A percentile compares a stretch with the other conserved stretches of the same genome.
phyloP scores from a whole-genome alignment of 2,329 filamentous ascomycete species.

The Lachnellula arida region DNA sequence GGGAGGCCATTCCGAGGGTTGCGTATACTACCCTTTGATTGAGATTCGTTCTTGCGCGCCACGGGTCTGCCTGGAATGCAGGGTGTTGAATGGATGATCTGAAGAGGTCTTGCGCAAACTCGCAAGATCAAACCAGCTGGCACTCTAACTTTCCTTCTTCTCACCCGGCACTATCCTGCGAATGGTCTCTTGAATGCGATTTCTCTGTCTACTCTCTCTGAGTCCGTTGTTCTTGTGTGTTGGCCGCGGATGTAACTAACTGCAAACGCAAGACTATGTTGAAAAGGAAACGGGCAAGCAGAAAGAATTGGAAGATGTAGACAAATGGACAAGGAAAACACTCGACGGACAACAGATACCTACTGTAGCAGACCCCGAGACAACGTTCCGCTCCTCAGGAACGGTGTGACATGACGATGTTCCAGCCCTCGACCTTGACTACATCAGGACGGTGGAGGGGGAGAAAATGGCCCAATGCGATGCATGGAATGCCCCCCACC shows the following conservation, averaged over 20 bases:
- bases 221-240: too few relatives aligned
- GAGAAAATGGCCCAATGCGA: background rate
- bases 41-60: background rate
- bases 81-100: too few relatives aligned
- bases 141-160: background rate
- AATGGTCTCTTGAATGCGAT: too few relatives aligned
- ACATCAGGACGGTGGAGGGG: constrained; percentile 13
- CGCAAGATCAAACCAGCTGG: background rate
- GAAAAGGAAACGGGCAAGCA: too few relatives aligned
- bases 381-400: constrained; percentile 3
- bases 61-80: too few relatives aligned
- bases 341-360: too few relatives aligned
- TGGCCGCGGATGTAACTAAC: too few relatives aligned
- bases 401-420: constrained; percentile 17
- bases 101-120: background rate
- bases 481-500: constrained; percentile 10
- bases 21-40: constrained; percentile 6
- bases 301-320: background rate
- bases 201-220: too few relatives aligned
- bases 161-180: too few relatives aligned
- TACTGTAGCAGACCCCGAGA: too few relatives aligned
- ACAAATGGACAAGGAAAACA: too few relatives aligned
- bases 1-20: constrained; percentile 30
- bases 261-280: too few relatives aligned
- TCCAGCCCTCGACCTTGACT: constrained; percentile 13